phyloP scores from a whole-genome alignment of 2,329 filamentous ascomycete genomes.

The Colletotrichum truncatum region DNA sequence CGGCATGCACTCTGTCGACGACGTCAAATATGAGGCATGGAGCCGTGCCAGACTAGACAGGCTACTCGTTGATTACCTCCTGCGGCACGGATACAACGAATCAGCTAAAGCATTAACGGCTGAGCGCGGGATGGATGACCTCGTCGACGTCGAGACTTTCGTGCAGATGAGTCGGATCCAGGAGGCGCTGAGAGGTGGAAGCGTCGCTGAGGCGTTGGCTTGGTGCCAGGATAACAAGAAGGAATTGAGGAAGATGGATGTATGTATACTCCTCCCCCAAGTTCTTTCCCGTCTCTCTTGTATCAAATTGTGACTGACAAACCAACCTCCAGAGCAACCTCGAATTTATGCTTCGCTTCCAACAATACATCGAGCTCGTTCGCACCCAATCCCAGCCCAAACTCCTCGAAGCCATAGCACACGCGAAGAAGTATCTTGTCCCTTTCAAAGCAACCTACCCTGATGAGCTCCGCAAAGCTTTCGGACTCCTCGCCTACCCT shows the following conservation, averaged over 20 bases:
- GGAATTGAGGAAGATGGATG: constrained; percentile 86
- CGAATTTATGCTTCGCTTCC: constrained; percentile 91
- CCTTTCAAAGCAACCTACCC: constrained; percentile 76
- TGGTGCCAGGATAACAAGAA: constrained; percentile 97
- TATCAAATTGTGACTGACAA: constrained; percentile 18
- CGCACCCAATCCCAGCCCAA: constrained; percentile 71
- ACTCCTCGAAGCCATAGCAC: constrained; percentile 78
- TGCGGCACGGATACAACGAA: constrained; percentile 83
- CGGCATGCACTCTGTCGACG: constrained; percentile 80
- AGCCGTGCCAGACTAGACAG: constrained; percentile 82
- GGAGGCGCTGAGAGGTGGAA: constrained; percentile 74
- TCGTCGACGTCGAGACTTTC: constrained; percentile 92
- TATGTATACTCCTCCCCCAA: constrained; percentile 47
- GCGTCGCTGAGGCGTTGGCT: constrained; percentile 79
- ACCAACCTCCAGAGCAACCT: constrained; percentile 70
- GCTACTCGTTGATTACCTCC: constrained; percentile 89
- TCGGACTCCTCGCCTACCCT: constrained; percentile 81
- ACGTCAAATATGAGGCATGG: constrained; percentile 95
- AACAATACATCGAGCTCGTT: constrained; percentile 94
- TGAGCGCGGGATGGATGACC: constrained; percentile 78
- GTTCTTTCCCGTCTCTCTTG: background rate
- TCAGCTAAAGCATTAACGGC: constrained; percentile 79
- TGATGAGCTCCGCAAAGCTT: constrained; percentile 75
- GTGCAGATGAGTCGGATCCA: constrained; percentile 82
- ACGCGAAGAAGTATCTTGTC: constrained; percentile 84